phyloP scores from a whole-genome alignment of 1,139 yeast genomes.

The Suhomyces atakaporum region DNA sequence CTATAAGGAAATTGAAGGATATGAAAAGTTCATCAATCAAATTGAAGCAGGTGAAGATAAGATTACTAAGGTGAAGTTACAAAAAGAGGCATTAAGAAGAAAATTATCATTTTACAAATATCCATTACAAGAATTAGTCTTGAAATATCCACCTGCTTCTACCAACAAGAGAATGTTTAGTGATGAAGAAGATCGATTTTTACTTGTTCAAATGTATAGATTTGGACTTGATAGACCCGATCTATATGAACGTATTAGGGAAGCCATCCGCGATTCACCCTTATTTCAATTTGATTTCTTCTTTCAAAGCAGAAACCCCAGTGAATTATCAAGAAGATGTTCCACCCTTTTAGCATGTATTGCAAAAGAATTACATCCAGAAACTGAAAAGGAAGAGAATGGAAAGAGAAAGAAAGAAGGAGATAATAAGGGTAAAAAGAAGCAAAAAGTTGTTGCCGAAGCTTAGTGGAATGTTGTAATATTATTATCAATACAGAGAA shows the following conservation, averaged over 20 bases:
- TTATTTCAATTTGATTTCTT: conserved; percentile 71
- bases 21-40: conserved; percentile 63
- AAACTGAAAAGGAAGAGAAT: conserved; percentile 18
- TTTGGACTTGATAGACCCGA: conserved; percentile 69
- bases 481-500: neutral
- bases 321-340: conserved; percentile 69
- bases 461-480: conserved; percentile 1
- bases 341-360: conserved; percentile 65
- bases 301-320: conserved; percentile 64
- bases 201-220: conserved; percentile 63
- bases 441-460: no score
- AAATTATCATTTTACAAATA: conserved; percentile 60
- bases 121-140: conserved; percentile 64
- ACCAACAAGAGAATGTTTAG: conserved; percentile 60
- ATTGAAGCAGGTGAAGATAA: conserved; percentile 80
- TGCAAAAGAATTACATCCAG: conserved; percentile 55
- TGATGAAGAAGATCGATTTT: conserved; percentile 74
- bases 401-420: conserved; percentile 21
- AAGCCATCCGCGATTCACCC: conserved; percentile 60
- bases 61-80: conserved; percentile 55
- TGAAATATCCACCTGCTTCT: conserved; percentile 62
- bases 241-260: conserved; percentile 62
- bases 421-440: conserved; percentile 10
- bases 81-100: conserved; percentile 66
- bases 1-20: conserved; percentile 68